Evolutionary conservation across 176 grass and related monocot species (phyloP).

Genomic region (Avena insularis): DNA sequence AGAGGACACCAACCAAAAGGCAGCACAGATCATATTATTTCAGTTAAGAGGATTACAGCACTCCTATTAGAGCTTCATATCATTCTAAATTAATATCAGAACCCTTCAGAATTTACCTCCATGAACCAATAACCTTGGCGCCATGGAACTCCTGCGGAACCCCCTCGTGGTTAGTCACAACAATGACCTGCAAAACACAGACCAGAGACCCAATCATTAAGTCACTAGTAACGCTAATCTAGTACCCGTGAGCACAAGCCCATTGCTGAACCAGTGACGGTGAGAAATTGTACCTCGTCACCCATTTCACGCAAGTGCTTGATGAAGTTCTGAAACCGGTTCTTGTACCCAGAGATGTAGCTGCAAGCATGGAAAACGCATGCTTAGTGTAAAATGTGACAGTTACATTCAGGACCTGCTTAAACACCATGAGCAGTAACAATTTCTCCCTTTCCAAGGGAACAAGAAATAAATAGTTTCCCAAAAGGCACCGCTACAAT

Average conservation of each 20-base stretch:
- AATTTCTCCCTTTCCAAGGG: not conserved
- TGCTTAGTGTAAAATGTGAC: not conserved
- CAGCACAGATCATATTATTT: constrained; percentile 9
- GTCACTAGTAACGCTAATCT: no score
- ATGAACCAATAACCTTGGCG: constrained; percentile 92
- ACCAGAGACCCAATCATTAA: constrained; percentile 12
- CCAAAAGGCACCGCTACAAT: no score
- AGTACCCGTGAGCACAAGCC: no score
- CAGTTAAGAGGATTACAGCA: not conserved
- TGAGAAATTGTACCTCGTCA: constrained; percentile 39
- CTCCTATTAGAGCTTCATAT: not conserved
- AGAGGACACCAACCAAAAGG: constrained; percentile 9
- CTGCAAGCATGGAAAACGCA: constrained; percentile 37
- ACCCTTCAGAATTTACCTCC: constrained; percentile 62
- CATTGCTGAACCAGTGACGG: no score
- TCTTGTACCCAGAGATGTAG: constrained; percentile 78
- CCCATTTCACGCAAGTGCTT: constrained; percentile 73
- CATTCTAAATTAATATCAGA: not conserved
- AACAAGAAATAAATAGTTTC: no score
- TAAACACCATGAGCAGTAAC: not conserved
- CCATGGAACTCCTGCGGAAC: constrained; percentile 89
- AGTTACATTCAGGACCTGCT: not conserved
- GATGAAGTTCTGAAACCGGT: constrained; percentile 80
- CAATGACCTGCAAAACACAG: constrained; percentile 67
- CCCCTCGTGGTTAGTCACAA: constrained; percentile 91